phyloP scores from a whole-genome alignment of 192 early-diverging fungal species.

The Endogone sp. region DNA sequence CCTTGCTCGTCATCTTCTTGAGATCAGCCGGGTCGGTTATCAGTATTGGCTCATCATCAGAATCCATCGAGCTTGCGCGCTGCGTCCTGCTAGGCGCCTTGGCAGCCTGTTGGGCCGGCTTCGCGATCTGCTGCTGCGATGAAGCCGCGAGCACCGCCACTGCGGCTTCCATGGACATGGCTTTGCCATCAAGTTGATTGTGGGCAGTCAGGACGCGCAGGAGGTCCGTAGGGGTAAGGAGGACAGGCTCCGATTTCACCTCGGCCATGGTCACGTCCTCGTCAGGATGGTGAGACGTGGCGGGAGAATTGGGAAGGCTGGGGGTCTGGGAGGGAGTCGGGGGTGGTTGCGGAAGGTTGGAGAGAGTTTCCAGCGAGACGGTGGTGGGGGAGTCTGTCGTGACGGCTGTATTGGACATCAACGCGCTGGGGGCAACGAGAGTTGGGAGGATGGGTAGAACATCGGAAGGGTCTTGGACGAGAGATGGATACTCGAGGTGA shows the following conservation, averaged over 20 bases:
- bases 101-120: background rate
- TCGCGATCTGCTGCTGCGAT: background rate
- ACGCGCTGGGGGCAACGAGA: background rate
- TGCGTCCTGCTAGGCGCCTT: background rate
- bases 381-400: background rate
- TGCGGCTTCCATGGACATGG: no score
- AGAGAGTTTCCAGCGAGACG: background rate
- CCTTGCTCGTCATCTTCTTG: slow-evolving; percentile 52
- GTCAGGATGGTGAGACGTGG: background rate
- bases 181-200: no score
- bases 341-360: background rate
- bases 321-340: background rate
- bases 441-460: background rate
- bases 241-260: background rate
- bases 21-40: slow-evolving; percentile 28
- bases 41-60: background rate
- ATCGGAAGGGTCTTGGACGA: background rate
- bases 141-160: no score
- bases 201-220: background rate
- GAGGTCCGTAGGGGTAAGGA: background rate
- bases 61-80: background rate
- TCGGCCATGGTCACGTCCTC: background rate
- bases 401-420: no score
- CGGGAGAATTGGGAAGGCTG: background rate
- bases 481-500: background rate